Conservation (phyloP, 441 rosid genomes). For the Isatis lusitanica region DNA sequence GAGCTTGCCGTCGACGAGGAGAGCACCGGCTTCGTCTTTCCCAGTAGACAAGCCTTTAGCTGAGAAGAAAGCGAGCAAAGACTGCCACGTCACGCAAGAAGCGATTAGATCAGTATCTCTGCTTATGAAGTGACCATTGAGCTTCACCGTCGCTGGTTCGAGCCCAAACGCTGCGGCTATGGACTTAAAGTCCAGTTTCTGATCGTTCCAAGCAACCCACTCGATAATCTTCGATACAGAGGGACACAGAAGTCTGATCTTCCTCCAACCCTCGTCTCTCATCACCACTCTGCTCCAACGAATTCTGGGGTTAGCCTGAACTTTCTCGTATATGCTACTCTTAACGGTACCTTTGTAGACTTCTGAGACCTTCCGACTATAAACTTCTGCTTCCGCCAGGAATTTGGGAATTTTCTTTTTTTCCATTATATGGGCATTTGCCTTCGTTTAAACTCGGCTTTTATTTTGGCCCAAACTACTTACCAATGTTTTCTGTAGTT, state of each 20-base stretch:
- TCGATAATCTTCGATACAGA: slow-evolving; percentile 47
- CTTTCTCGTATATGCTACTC: not conserved
- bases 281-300: slow-evolving; percentile 30
- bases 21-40: slow-evolving; percentile 44
- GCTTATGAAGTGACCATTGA: slow-evolving; percentile 84
- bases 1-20: slow-evolving; percentile 73
- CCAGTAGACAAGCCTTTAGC: slow-evolving; percentile 79
- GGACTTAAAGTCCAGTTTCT: slow-evolving; percentile 64
- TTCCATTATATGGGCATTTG: not conserved
- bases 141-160: slow-evolving; percentile 67
- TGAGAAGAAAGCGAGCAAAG: slow-evolving; percentile 76
- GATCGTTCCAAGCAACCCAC: slow-evolving; percentile 50
- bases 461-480: not conserved
- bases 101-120: slow-evolving; percentile 66
- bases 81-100: slow-evolving; percentile 76
- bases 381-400: slow-evolving; percentile 6
- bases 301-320: slow-evolving; percentile 1
- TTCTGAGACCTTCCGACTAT: slow-evolving; percentile 5
- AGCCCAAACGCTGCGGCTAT: slow-evolving; percentile 66
- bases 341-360: slow-evolving; percentile 22
- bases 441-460: not conserved
- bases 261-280: slow-evolving; percentile 39
- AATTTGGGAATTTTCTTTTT: not conserved
- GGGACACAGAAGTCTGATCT: slow-evolving; percentile 63
- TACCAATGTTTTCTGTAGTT: not conserved